Percentiles rank a stretch among this genome's conserved stretches.
Conservation (phyloP, 2,329 filamentous ascomycete genomes). For the Colletotrichum trifolii region DNA sequence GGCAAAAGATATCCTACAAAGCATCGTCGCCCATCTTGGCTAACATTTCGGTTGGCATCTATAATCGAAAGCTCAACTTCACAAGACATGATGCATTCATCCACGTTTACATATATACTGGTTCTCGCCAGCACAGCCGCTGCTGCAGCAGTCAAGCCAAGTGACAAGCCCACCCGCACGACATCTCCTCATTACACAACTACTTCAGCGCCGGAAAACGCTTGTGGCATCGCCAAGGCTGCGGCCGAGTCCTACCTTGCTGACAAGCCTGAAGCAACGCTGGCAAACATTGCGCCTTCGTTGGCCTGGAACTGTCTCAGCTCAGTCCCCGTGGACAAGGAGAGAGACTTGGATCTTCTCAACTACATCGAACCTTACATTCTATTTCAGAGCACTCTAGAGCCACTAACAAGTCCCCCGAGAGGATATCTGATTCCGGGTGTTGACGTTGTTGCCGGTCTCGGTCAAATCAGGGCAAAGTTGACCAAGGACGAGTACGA, state of each 20-base stretch:
- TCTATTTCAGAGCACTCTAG: constrained; percentile 37
- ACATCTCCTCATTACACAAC: neutral
- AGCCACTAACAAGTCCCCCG: constrained; percentile 34
- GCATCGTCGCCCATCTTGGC: too few relatives aligned
- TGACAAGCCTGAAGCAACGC: neutral
- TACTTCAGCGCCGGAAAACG: neutral
- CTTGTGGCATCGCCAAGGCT: constrained; percentile 16
- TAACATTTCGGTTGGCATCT: too few relatives aligned
- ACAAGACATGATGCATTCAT: constrained; percentile 3
- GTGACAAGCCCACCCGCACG: neutral
- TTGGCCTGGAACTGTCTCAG: constrained; percentile 33
- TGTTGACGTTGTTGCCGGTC: constrained; percentile 36
- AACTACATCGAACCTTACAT: constrained; percentile 38
- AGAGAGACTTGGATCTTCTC: constrained; percentile 31
- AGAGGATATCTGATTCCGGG: constrained; percentile 37
- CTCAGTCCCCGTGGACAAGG: constrained; percentile 29
- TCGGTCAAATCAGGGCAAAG: constrained; percentile 36
- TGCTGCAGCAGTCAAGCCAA: constrained; percentile 5
- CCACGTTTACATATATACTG: constrained; percentile 7
- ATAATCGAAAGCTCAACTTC: too few relatives aligned
- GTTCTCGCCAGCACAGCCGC: constrained; percentile 6
- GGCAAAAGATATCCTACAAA: neutral
- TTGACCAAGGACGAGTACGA: constrained; percentile 32
- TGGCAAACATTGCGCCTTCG: constrained; percentile 7
- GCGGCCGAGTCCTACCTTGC: constrained; percentile 9